Evolutionary conservation across 495 filamentous ascomycete species (phyloP).

Genomic region (Cenococcum geophilum): DNA sequence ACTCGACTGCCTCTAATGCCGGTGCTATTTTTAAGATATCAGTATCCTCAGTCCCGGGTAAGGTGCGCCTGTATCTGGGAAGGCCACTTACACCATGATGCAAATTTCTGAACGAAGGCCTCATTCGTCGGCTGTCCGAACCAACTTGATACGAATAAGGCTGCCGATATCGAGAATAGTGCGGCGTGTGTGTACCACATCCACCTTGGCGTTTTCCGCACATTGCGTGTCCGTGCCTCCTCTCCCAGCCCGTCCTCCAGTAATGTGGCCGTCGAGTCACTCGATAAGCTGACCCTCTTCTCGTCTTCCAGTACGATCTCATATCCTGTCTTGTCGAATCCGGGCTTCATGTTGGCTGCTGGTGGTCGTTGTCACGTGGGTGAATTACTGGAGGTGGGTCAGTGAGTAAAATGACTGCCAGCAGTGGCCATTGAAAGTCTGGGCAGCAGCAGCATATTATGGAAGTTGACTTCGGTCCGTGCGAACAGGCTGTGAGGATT

Average conservation of each 20-base stretch:
- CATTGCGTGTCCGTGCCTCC: background rate
- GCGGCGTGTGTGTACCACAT: slow-evolving; percentile 7
- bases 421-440: background rate
- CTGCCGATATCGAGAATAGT: slow-evolving; percentile 7
- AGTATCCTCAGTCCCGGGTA: background rate
- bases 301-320: slow-evolving; percentile 1
- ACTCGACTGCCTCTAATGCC: background rate
- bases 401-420: slow-evolving; percentile 2
- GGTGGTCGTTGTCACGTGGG: slow-evolving; percentile 1
- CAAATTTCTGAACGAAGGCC: background rate
- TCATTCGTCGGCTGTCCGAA: slow-evolving; percentile 2
- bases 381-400: background rate
- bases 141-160: slow-evolving; percentile 2
- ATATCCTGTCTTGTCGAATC: background rate
- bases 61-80: background rate
- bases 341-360: slow-evolving; percentile 5
- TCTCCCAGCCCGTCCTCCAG: slow-evolving; percentile 2
- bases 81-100: slow-evolving; percentile 1
- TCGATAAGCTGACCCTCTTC: slow-evolving; percentile 6
- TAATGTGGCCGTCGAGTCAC: background rate
- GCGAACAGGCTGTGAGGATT: background rate
- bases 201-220: slow-evolving; percentile 4
- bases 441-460: background rate
- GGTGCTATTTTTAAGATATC: background rate
- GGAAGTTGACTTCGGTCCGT: background rate